Evolutionary conservation across 2,329 filamentous ascomycete genomes (phyloP), one percentile per base, ranked within the genome.

Genomic region (Paecilomyces fulvus): DNA sequence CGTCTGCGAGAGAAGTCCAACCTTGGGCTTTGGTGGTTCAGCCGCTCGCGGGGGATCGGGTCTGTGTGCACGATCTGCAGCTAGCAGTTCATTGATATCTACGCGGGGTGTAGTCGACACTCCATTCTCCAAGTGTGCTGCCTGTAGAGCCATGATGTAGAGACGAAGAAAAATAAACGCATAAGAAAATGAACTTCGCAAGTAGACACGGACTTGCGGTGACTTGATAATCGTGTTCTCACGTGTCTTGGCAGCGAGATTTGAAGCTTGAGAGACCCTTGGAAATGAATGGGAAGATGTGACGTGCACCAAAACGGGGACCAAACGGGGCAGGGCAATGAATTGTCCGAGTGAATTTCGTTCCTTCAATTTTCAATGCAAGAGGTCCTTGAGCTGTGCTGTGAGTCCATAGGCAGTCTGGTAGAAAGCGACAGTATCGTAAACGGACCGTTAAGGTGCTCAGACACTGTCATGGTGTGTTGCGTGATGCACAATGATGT

Each of bases 1-100:
- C 0, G 92, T 96, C 65, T 83, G 85, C 0, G 90, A 90, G 50
- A 97, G 78, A 30, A 97, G 67, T 3, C 90, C 94, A 58, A 86
- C 81, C 20, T 72, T 74, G 5, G 87, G 83, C 56, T 65, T 71
- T 53, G 61, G 56, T 23, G 65, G 53, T 25, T 60, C 67, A 30
- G 64, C 70, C 20, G 65, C 68, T 30, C 67, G 64, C 5, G 66
- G 55, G 33, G 62, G 30, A 14, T 37, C 54, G 31, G 21, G n/a
- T 33, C 52, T n/a, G 37, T 23, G 25, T 20, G 33, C 43, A 4
- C 37, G 52, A 21, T 49, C 31, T 3, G 23, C 43, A 8, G 20
- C 37, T 14, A 54, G 52, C 7, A 54, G 20, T 17, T 49, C 52
- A 31, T 33, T 54, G 43, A 54, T 30, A 12, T 31, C 52, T 17